Percentiles rank a stretch among this genome's conserved stretches.
phyloP scores from a whole-genome alignment of 2,329 filamentous ascomycete genomes.

The Talaromyces sp. region DNA sequence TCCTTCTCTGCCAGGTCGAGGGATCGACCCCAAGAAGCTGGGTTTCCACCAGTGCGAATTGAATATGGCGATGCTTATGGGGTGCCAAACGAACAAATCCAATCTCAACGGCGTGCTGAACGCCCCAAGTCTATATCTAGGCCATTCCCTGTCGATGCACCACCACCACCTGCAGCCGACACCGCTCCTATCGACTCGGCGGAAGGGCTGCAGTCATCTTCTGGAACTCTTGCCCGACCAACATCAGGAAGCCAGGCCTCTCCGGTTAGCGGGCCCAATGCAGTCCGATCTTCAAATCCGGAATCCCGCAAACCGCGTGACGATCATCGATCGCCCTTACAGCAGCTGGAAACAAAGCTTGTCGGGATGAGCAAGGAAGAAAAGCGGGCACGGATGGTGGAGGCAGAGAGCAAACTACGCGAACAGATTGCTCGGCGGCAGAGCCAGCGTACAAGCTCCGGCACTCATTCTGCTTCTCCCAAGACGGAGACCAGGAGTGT shows the following conservation, averaged over 20 bases:
- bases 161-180: background rate
- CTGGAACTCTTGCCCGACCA: slow-evolving; percentile 13
- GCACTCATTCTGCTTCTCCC: slow-evolving; percentile 9
- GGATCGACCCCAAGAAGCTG: slow-evolving; percentile 14
- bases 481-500: slow-evolving; percentile 1
- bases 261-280: slow-evolving; percentile 28
- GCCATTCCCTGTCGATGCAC: slow-evolving; percentile 1
- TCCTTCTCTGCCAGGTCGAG: slow-evolving; percentile 24
- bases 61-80: slow-evolving; percentile 6
- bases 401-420: slow-evolving; percentile 70
- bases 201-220: slow-evolving; percentile 8
- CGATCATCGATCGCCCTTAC: slow-evolving; percentile 83
- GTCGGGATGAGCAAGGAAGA: slow-evolving; percentile 94
- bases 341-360: slow-evolving; percentile 86
- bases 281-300: slow-evolving; percentile 25
- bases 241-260: slow-evolving; percentile 18
- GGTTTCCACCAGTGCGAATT: background rate
- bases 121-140: background rate
- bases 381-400: slow-evolving; percentile 77
- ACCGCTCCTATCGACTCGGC: slow-evolving; percentile 5
- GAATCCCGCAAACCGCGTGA: slow-evolving; percentile 56
- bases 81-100: slow-evolving; percentile 1
- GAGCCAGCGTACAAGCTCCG: slow-evolving; percentile 16
- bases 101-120: background rate
- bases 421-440: slow-evolving; percentile 45